Percentiles rank a stretch among this genome's conserved stretches.
phyloP scores from a whole-genome alignment of 169 alveolate species.

The Eimeria necatrix region DNA sequence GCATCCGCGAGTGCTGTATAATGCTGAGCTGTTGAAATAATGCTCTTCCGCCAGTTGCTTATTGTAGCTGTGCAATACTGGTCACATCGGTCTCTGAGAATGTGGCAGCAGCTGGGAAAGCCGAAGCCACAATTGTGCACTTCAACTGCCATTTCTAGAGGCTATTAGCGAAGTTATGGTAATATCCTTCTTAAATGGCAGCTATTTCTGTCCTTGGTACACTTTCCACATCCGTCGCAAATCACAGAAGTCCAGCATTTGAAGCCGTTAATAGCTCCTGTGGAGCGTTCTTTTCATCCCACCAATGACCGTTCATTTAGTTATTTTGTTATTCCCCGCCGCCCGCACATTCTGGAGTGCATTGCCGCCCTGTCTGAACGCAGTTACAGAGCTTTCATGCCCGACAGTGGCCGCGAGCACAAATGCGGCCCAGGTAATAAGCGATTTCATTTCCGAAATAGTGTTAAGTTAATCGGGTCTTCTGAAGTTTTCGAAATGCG shows the following conservation, averaged over 20 bases:
- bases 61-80: background rate
- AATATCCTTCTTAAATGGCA: background rate
- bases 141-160: background rate
- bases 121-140: background rate
- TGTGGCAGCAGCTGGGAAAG: background rate
- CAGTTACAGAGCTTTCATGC: slow-evolving; percentile 8
- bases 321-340: background rate
- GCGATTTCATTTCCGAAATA: background rate
- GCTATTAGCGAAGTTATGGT: background rate
- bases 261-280: background rate
- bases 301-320: too few species aligned
- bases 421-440: background rate
- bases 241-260: too few species aligned
- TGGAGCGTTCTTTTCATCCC: background rate
- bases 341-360: background rate
- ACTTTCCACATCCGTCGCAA: too few species aligned
- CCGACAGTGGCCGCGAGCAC: slow-evolving; percentile 31
- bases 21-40: background rate
- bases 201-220: background rate
- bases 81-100: background rate
- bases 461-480: background rate
- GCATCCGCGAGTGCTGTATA: background rate
- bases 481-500: background rate
- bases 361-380: background rate
- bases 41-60: background rate